Percentiles rank a stretch among this genome's conserved stretches.
Evolutionary conservation across 2,329 filamentous ascomycete species (phyloP).

Genomic region (Colletotrichum somersetense): DNA sequence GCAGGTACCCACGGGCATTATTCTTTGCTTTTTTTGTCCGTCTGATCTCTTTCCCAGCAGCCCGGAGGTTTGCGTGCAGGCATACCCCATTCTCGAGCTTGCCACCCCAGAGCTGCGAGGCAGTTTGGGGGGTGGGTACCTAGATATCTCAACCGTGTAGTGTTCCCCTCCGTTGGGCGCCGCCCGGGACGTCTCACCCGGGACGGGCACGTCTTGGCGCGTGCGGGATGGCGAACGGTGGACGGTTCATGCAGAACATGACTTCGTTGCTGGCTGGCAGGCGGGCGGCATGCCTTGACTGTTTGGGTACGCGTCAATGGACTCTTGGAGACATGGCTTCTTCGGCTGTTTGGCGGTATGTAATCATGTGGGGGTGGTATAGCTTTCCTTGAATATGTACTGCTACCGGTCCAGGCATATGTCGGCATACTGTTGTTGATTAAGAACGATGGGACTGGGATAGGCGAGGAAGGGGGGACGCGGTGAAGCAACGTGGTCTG

Average conservation of each 20-base stretch:
- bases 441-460: neutral
- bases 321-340: neutral
- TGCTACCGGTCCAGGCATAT: neutral
- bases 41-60: neutral
- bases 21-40: neutral
- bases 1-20: neutral
- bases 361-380: neutral
- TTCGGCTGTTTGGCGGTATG: neutral
- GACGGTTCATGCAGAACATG: neutral
- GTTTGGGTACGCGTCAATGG: neutral
- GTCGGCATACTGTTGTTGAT: neutral
- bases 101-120: neutral
- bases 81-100: neutral
- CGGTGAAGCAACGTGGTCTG: neutral
- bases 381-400: neutral
- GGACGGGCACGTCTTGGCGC: neutral
- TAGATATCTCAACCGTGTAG: neutral
- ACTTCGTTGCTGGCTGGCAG: neutral
- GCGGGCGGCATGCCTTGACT: neutral
- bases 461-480: neutral
- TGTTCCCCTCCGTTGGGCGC: neutral
- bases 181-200: conserved; percentile 1
- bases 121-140: no score
- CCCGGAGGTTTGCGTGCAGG: neutral
- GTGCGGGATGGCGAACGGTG: neutral